Conservation (phyloP, 345 rosid genomes). For the Mangifera indica region DNA sequence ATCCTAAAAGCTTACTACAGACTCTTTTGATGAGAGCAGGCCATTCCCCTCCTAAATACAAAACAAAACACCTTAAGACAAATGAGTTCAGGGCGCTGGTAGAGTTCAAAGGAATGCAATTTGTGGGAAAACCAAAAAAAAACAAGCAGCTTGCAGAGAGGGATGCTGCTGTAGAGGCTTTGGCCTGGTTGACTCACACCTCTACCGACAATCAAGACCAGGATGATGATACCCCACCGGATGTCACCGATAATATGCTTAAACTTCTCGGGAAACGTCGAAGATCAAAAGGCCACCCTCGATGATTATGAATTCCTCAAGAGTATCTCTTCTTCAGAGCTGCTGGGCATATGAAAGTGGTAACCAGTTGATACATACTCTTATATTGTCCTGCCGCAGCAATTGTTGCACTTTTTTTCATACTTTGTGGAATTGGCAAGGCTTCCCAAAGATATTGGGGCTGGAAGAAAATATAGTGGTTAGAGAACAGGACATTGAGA, state of each 20-base stretch:
- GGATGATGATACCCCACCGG: constrained; percentile 51
- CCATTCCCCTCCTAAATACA: constrained; percentile 96
- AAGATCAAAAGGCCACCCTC: constrained; percentile 44
- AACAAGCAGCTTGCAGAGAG: constrained; percentile 95
- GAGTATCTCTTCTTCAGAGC: neutral
- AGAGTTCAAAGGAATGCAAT: constrained; percentile 97
- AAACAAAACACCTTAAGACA: constrained; percentile 86
- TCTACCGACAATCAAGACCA: constrained; percentile 42
- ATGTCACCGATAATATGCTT: constrained; percentile 94
- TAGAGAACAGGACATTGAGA: neutral
- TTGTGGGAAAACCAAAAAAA: constrained; percentile 87
- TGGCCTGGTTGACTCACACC: constrained; percentile 95
- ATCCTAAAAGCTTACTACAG: constrained; percentile 91
- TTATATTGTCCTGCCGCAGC: neutral
- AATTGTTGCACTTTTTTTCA: neutral
- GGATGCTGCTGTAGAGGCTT: constrained; percentile 92
- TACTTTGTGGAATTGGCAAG: neutral
- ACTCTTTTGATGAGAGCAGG: constrained; percentile 95
- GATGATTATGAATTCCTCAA: constrained; percentile 1
- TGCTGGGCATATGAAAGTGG: neutral
- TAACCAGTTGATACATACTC: neutral
- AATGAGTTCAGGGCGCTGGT: constrained; percentile 92
- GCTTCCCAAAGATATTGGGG: neutral
- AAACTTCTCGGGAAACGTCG: constrained; percentile 83
- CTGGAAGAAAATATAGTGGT: too few relatives aligned